These are phyloP conservation scores for Lachnellula hyalina DNA, from an alignment of 2,329 filamentous ascomycete genomes.

Conservation along the genomic window DNA sequence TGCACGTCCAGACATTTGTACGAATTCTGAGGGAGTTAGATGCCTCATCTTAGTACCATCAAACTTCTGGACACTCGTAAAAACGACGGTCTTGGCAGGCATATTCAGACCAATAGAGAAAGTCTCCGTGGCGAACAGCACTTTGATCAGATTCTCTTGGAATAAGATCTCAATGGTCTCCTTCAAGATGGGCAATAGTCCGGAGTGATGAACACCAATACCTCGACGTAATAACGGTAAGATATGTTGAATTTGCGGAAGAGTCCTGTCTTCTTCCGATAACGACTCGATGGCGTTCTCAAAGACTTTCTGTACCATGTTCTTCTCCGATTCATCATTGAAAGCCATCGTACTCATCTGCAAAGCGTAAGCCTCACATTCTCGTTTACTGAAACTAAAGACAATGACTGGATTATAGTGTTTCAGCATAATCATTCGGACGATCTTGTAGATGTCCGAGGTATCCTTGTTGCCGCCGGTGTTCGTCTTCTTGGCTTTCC, in stretches of 20 bases:
- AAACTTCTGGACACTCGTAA: slow-evolving; percentile 92
- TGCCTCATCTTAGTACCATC: slow-evolving; percentile 78
- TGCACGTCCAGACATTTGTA: slow-evolving; percentile 97
- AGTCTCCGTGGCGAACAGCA: slow-evolving; percentile 94
- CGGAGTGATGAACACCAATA: slow-evolving; percentile 96
- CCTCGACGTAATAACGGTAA: slow-evolving; percentile 83
- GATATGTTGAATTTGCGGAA: slow-evolving; percentile 88
- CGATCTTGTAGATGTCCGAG: slow-evolving; percentile 92
- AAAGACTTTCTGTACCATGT: slow-evolving; percentile 92
- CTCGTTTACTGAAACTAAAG: slow-evolving; percentile 98
- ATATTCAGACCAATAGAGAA: slow-evolving; percentile 99
- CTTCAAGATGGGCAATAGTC: slow-evolving; percentile 89
- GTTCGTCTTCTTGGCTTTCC: slow-evolving; percentile 86
- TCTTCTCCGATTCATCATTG: slow-evolving; percentile 94
- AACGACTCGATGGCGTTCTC: slow-evolving; percentile 87
- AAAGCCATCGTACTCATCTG: slow-evolving; percentile 83
- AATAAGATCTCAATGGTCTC: slow-evolving; percentile 99
- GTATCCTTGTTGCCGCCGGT: slow-evolving; percentile 71
- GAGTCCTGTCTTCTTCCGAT: slow-evolving; percentile 80
- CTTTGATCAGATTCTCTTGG: slow-evolving; percentile 96
- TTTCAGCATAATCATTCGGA: slow-evolving; percentile 98
- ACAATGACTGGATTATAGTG: slow-evolving; percentile 98
- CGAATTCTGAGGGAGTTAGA: slow-evolving; percentile 91
- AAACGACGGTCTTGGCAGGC: slow-evolving; percentile 99
- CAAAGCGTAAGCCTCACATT: slow-evolving; percentile 86